These are phyloP conservation scores for Bryum argenteum DNA, from an alignment of 225 moss, liverwort and hornwort species.

Conservation along the genomic window DNA sequence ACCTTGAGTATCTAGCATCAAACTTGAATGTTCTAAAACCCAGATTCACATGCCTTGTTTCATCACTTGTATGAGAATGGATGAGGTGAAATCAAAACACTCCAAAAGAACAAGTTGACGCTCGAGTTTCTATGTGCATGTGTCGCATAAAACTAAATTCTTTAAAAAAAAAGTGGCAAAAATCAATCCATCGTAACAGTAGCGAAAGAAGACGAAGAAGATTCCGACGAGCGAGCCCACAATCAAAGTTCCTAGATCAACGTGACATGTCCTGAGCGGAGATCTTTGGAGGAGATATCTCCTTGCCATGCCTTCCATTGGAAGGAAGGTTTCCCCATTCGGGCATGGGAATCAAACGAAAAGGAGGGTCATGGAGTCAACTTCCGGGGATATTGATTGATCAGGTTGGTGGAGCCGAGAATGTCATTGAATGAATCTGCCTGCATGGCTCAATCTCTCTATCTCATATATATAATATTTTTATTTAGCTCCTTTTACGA, in stretches of 20 bases:
- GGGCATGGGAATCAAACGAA: conserved; percentile 14
- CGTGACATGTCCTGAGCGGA: conserved; percentile 29
- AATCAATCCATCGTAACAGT: background rate
- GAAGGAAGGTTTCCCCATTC: background rate
- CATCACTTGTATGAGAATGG: too few species aligned
- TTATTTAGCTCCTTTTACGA: conserved; percentile 8
- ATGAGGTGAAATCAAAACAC: too few species aligned
- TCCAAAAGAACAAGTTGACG: too few species aligned
- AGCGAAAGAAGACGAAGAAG: background rate
- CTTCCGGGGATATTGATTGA: background rate
- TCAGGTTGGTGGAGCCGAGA: background rate
- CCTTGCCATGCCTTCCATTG: background rate
- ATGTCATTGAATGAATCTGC: conserved; percentile 16
- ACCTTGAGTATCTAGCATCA: too few species aligned
- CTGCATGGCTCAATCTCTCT: background rate
- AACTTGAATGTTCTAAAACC: too few species aligned
- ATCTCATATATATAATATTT: too few species aligned
- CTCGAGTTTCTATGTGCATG: too few species aligned
- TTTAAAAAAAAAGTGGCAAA: too few species aligned
- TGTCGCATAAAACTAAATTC: background rate
- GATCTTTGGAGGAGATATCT: conserved; percentile 23
- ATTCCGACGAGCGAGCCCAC: conserved; percentile 8
- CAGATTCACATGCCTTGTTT: too few species aligned
- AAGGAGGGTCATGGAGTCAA: background rate
- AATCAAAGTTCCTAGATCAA: background rate